A percentile compares a stretch with the other conserved stretches of the same genome.
Conservation (phyloP, 176 grass and related monocot genomes). For the Phragmites australis region DNA sequence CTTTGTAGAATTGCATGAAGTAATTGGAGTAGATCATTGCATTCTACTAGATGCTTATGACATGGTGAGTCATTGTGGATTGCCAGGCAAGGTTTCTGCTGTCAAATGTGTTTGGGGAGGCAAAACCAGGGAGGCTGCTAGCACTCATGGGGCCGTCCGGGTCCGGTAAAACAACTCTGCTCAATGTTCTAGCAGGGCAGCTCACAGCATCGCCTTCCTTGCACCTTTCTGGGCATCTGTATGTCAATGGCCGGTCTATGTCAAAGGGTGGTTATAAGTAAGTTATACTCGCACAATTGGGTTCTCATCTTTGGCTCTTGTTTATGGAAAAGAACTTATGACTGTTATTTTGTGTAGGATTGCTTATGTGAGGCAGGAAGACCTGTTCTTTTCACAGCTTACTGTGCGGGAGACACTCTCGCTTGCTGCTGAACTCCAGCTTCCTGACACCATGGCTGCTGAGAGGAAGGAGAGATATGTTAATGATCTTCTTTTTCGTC, state of each 20-base stretch:
- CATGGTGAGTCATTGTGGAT: conserved; percentile 13
- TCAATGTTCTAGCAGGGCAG: conserved; percentile 90
- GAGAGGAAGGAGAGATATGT: conserved; percentile 75
- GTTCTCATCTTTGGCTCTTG: background rate
- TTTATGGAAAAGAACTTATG: background rate
- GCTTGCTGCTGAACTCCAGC: conserved; percentile 88
- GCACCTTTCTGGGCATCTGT: conserved; percentile 67
- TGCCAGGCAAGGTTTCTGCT: conserved; percentile 79
- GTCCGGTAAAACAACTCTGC: conserved; percentile 87
- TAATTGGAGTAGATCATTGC: background rate
- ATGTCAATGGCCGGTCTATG: conserved; percentile 60
- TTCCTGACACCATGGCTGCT: conserved; percentile 55
- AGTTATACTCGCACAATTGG: conserved; percentile 1
- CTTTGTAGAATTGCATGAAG: background rate
- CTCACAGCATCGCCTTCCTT: conserved; percentile 62
- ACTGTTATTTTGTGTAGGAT: conserved; percentile 46
- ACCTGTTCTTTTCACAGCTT: conserved; percentile 90
- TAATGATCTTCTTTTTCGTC: conserved; percentile 75
- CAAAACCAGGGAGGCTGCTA: conserved; percentile 73
- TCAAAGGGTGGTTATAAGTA: conserved; percentile 70
- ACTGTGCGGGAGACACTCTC: conserved; percentile 80
- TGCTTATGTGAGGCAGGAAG: conserved; percentile 88
- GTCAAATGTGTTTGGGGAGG: conserved; percentile 73
- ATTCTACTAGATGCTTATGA: background rate
- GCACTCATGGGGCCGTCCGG: conserved; percentile 93